Conservation (phyloP, 164 flowering plant species). For the Umbellularia californica region DNA sequence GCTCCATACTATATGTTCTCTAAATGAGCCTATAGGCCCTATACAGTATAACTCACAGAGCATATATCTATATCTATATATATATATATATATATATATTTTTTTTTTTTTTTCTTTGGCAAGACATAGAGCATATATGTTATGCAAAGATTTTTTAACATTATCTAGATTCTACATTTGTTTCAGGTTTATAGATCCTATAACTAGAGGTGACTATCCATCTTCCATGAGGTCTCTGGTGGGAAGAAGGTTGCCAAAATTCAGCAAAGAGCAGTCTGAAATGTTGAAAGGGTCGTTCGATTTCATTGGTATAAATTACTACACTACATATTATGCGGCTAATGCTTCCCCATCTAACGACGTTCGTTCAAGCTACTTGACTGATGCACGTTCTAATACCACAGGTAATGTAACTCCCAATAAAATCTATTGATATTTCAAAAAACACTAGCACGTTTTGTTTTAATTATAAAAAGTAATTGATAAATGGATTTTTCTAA, state of each 20-base stretch:
- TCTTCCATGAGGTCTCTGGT: background rate
- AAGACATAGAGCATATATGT: too few relatives aligned
- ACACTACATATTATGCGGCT: background rate
- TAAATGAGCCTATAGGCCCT: too few relatives aligned
- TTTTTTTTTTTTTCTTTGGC: too few relatives aligned
- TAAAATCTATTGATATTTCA: background rate
- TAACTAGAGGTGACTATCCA: constrained; percentile 12
- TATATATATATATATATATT: too few relatives aligned
- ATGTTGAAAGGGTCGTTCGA: constrained; percentile 14
- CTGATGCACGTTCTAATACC: background rate
- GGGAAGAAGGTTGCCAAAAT: constrained; percentile 6
- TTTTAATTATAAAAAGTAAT: too few relatives aligned
- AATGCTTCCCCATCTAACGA: background rate
- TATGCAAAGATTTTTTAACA: background rate
- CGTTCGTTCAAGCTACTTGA: background rate
- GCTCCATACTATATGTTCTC: too few relatives aligned
- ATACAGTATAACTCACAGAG: too few relatives aligned
- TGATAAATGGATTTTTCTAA: too few relatives aligned
- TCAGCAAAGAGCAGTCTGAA: constrained; percentile 3
- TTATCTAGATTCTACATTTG: too few relatives aligned
- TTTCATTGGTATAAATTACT: constrained; percentile 11
- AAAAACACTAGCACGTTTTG: too few relatives aligned
- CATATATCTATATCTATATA: too few relatives aligned
- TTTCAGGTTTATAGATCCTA: constrained; percentile 12
- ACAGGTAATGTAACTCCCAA: background rate